Base-by-base conservation (phyloP, 306 rosid species). In the Parietaria judaica region DNA sequence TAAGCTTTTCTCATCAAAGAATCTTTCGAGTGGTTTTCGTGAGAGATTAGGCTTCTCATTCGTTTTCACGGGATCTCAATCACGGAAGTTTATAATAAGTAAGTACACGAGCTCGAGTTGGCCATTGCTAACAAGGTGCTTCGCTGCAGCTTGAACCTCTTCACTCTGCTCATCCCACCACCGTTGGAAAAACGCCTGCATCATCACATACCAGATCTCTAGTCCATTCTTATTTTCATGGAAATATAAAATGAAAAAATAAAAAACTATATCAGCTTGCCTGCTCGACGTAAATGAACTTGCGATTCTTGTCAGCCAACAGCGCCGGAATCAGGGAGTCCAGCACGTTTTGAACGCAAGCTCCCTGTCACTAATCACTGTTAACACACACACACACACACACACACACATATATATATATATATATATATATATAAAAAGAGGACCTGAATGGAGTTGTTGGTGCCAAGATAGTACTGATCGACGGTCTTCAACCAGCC, bases 401-500 rank as follows among this genome's bases (percentile, higher is more conserved):
- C n/a, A n/a, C n/a, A n/a, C n/a, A n/a, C n/a, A n/a, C n/a, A n/a
- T n/a, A n/a, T n/a, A 47, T 1, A 36, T 4, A 51, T 14, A 56
- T 9, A 67, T 14, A 7, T 7, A 54, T 7, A 6, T 4, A n/a
- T 39, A 31, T n/a, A 3, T 4, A 56, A 41, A n/a, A 8, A 8
- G 23, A 35, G 34, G 11, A 87, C 91, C 86, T 80, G 96, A 65
- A 88, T 88, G 64, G 86, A 68, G 58, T 85, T 85, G 56, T 88
- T 85, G 66, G 96, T 80, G 67, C 96, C 94, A 13, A 88, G 87
- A 51, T 88, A 88, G 83, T 88, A 88, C 74, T 88, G 96, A 3
- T 88, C 96, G 54, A 88, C 0, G 47, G 96, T 88, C 79, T 88
- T 88, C 87, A 88, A 77, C 96, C 96, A 85, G 1, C 96, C 96